Conservation (phyloP, 495 filamentous ascomycete genomes). For the Jackrogersella multiformis region DNA sequence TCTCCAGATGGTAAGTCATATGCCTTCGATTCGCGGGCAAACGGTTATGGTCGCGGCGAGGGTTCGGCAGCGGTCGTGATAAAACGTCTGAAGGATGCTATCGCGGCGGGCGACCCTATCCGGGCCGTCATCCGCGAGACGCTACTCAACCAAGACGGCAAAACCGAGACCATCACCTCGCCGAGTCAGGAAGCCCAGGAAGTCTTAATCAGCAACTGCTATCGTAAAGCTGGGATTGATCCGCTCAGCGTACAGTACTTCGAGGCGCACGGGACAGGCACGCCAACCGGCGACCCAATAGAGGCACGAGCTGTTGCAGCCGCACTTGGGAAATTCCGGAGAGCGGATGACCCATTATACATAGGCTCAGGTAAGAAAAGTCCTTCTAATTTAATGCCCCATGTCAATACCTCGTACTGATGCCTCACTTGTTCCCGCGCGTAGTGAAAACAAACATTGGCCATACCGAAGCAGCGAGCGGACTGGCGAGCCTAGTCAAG, state of each 20-base stretch:
- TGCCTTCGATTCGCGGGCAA: conserved; percentile 58
- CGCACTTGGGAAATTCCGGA: conserved; percentile 42
- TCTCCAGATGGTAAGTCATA: conserved; percentile 49
- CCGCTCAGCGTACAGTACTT: conserved; percentile 53
- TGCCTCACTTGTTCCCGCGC: too few species aligned
- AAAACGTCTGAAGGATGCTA: conserved; percentile 60
- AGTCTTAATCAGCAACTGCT: conserved; percentile 56
- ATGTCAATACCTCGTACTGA: too few species aligned
- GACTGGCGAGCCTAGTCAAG: conserved; percentile 60
- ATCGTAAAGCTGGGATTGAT: conserved; percentile 55
- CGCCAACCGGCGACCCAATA: conserved; percentile 62
- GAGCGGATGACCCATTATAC: conserved; percentile 63
- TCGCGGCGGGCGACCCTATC: conserved; percentile 57
- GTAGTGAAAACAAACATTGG: conserved; percentile 50
- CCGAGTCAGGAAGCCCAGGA: conserved; percentile 63
- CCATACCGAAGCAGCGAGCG: conserved; percentile 51
- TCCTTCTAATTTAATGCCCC: too few species aligned
- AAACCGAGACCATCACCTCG: conserved; percentile 56
- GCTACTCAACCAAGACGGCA: conserved; percentile 61
- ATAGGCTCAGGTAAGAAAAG: conserved; percentile 38
- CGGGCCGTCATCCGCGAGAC: conserved; percentile 64
- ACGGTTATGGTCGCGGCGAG: conserved; percentile 71
- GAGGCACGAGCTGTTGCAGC: conserved; percentile 59
- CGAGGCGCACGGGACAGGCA: conserved; percentile 64
- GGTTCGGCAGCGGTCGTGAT: conserved; percentile 61